Evolutionary conservation across 306 rosid species (phyloP).

Genomic region (Medicago lupulina): DNA sequence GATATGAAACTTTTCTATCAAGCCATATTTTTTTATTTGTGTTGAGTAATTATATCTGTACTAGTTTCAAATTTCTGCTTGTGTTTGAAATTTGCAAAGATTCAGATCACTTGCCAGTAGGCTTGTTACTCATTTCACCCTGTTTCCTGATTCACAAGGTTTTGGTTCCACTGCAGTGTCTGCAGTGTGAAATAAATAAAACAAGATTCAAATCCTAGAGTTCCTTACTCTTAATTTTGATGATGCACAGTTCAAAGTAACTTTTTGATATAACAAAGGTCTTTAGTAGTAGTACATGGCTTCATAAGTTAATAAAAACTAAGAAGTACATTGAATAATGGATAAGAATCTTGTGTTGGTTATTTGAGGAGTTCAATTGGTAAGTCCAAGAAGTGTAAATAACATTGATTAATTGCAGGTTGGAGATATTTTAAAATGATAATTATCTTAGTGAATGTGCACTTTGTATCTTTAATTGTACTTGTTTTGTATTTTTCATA

Average conservation of each 20-base stretch:
- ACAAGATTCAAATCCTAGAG: neutral
- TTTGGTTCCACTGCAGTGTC: conserved; percentile 25
- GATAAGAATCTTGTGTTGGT: conserved; percentile 32
- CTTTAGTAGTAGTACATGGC: neutral
- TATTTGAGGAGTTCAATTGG: conserved; percentile 27
- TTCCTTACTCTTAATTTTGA: neutral
- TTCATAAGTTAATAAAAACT: conserved; percentile 20
- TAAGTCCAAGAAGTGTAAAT: conserved; percentile 28
- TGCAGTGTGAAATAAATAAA: conserved; percentile 21
- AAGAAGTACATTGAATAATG: conserved; percentile 1
- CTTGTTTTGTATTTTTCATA: conserved; percentile 17
- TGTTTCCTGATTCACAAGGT: conserved; percentile 2
- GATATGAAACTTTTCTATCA: conserved; percentile 2
- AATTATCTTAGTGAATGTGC: neutral
- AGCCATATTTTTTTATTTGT: conserved; percentile 19
- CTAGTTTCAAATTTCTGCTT: conserved; percentile 32
- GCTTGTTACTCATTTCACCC: neutral
- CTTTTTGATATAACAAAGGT: neutral
- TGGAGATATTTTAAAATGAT: conserved; percentile 18
- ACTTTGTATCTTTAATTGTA: conserved; percentile 18
- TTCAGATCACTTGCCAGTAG: neutral
- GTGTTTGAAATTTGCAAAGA: neutral
- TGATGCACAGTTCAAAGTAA: conserved; percentile 6
- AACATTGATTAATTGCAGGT: conserved; percentile 10
- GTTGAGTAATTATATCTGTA: conserved; percentile 12